Conservation (phyloP, 148 eudicot species). For the Hydrangea macrophylla region DNA sequence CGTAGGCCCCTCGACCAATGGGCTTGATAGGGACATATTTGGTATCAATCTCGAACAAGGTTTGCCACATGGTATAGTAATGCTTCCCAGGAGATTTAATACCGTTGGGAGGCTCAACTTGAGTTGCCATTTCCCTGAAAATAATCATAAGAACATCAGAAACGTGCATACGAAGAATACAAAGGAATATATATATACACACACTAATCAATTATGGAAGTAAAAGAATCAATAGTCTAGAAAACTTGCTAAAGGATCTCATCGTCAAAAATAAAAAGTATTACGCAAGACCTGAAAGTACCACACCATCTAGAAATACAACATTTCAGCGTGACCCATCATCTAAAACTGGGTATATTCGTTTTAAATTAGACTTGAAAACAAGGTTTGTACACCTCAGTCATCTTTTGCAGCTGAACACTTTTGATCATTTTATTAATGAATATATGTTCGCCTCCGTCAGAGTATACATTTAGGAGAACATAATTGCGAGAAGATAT, state of each 20-base stretch:
- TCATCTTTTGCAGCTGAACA: too few species aligned
- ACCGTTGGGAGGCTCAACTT: constrained; percentile 45
- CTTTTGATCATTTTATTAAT: too few species aligned
- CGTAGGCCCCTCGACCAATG: constrained; percentile 51
- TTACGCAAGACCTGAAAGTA: too few species aligned
- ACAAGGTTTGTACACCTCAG: too few species aligned
- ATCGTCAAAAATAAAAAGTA: too few species aligned
- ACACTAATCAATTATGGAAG: neutral
- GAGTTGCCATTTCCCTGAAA: constrained; percentile 39
- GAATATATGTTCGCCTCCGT: too few species aligned
- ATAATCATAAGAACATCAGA: neutral
- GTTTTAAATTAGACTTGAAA: too few species aligned
- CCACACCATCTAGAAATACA: too few species aligned
- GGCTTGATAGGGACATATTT: constrained; percentile 46
- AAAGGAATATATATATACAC: neutral
- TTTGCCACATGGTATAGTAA: constrained; percentile 46
- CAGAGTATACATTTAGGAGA: neutral
- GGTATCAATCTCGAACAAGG: constrained; percentile 41
- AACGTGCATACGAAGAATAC: neutral
- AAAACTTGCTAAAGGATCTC: too few species aligned
- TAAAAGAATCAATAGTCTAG: neutral
- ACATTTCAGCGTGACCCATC: too few species aligned
- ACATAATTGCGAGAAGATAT: neutral
- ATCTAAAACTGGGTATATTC: too few species aligned
- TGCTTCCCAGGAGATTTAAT: constrained; percentile 33